Percentiles rank a stretch among this genome's conserved stretches.
phyloP scores from a whole-genome alignment of 805 yeast genomes.

The Teunomyces aglyptinius region DNA sequence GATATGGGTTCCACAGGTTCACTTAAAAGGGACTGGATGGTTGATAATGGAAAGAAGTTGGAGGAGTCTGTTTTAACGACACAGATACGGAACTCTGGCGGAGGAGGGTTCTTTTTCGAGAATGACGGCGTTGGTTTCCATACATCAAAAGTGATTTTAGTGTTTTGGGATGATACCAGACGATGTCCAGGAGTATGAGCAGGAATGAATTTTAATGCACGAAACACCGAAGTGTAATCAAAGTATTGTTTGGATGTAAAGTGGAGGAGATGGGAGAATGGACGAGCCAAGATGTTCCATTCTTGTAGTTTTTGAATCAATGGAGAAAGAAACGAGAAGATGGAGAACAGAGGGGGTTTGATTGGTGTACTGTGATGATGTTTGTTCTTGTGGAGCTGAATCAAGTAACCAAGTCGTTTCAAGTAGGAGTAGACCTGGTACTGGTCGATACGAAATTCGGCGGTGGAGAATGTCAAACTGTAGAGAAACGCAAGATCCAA shows the following conservation, averaged over 20 bases:
- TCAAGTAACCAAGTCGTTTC: slow-evolving; percentile 76
- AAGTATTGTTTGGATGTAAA: slow-evolving; percentile 25
- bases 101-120: slow-evolving; percentile 65
- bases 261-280: slow-evolving; percentile 15
- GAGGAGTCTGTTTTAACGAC: slow-evolving; percentile 48
- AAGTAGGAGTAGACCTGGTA: slow-evolving; percentile 71
- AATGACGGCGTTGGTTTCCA: slow-evolving; percentile 83
- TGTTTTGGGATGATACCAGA: background rate
- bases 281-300: slow-evolving; percentile 16
- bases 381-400: slow-evolving; percentile 11
- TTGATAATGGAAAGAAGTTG: slow-evolving; percentile 46
- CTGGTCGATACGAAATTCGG: slow-evolving; percentile 44
- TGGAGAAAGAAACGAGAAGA: background rate
- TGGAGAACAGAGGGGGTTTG: too few relatives aligned
- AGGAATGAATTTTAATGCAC: slow-evolving; percentile 21
- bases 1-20: slow-evolving; percentile 2
- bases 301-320: background rate
- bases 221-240: slow-evolving; percentile 19
- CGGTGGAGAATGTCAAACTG: slow-evolving; percentile 42
- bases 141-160: slow-evolving; percentile 53
- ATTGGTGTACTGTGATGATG: too few relatives aligned
- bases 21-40: slow-evolving; percentile 35
- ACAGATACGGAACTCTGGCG: slow-evolving; percentile 73
- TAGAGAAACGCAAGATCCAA: slow-evolving; percentile 67
- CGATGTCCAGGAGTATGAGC: slow-evolving; percentile 7